Evolutionary conservation across 768 basidiomycete genomes (phyloP), one percentile per base, ranked within the genome.

Genomic region (Podaxis sp.): DNA sequence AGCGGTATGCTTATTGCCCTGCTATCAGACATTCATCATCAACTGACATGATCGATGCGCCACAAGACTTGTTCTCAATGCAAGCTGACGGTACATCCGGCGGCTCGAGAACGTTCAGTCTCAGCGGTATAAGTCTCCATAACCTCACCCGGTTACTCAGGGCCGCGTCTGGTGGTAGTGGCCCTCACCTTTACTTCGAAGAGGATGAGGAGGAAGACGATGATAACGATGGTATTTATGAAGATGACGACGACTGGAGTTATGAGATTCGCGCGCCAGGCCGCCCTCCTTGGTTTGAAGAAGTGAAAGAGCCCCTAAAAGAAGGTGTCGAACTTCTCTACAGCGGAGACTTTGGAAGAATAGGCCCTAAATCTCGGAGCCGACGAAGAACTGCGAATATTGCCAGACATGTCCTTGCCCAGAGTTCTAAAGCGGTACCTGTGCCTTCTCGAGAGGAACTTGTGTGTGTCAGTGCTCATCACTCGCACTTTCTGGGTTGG

Each of bases 291-390:
- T 77, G 74, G 75, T 74, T 68, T 67, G 72, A 70, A 65, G 71
- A 68, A 65, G 78, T 82, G 24, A 84, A 73, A 20, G 82, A 88
- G 62, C 89, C 92, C 5, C 83, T 88, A 72, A 67, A 82, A 56
- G 79, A 76, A 36, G 94, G 94, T 2, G 68, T 87, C 15, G 78
- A 83, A 46, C 78, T 96, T 12, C 79, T 93, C 10, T 82, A 82
- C 66, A 81, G 87, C 66, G 94, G 94, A 51, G 90, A 95, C 58
- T 96, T 95, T 73, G 93, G 93, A 17, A 75, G 83, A 62, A 78
- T 91, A 37, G 76, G 78, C 38, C 74, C 78, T 59, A 87, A 62
- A 87, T 70, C 70, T 80, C 13, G 78, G 74, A 65, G 73, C 76
- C 36, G 76, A 24, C 54, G 48, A 37, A 56, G 50, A 4, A 46